Base-by-base conservation (phyloP, 805 yeast species). In the Yarrowia sp. region DNA sequence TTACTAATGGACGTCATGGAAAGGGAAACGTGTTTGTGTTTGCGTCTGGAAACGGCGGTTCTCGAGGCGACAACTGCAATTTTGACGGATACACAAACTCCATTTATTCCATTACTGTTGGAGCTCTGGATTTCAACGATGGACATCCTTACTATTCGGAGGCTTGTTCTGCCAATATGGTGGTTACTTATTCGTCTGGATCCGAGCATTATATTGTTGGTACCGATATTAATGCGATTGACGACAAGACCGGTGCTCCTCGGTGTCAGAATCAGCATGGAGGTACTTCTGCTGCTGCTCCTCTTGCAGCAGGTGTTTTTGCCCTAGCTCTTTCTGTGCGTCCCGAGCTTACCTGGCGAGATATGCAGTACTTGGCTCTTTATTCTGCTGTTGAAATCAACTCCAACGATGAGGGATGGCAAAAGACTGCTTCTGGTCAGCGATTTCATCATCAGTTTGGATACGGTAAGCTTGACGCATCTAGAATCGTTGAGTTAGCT, bases 221-320 rank as follows among this genome's bases (percentile, higher is more conserved):
- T 7, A 89, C 97, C 1, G 96, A 90, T 73, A 81, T 90, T 46
- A 80, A 85, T 58, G 81, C 82, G 7, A 40, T 58, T 32, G 63
- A 33, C 32, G 51, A 40, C 17, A 58, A 40, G 11, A 22, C 9
- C 9, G 46, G 16, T 2, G 35, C 46, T 21, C 63, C 63, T 9
- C 75, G 78, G 69, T 95, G 99, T 75, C 79, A 96, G 1, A 81
- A 81, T 40, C 75, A 70, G 26, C 99, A 95, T 75, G 97, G 98
- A 11, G 99, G 99, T 21, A 95, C 99, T 0, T 93, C 98, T 22
- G 99, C 99, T 0, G 98, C 99, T 16, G 99, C 99, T 0, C 99
- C 99, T 0, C 80, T 95, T 65, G 98, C 98, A 0, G 98, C 98
- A 0, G 99, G 98, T n/a, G 82, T 95, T 0, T 91, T 89, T 73